Percentiles rank a stretch among this genome's conserved stretches.
These are phyloP conservation scores for Amanita rubescens DNA, from an alignment of 768 basidiomycete genomes.

Conservation along the genomic window DNA sequence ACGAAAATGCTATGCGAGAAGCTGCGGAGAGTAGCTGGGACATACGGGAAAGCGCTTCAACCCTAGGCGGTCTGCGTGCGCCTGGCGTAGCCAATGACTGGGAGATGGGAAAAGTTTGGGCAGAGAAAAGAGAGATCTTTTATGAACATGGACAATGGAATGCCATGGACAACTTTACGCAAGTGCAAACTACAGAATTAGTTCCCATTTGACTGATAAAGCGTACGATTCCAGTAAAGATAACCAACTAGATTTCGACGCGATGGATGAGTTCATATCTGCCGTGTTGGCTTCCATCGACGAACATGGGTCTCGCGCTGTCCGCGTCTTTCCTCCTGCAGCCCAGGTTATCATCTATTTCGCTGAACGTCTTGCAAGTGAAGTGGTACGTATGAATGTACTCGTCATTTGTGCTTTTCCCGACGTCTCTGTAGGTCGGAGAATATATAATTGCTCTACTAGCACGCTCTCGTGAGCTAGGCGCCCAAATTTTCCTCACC, in stretches of 20 bases:
- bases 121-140: conserved; percentile 91
- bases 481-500: conserved; percentile 64
- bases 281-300: conserved; percentile 55
- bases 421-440: conserved; percentile 39
- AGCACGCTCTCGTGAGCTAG: conserved; percentile 67
- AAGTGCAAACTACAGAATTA: conserved; percentile 21
- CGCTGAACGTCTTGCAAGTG: conserved; percentile 74
- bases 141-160: conserved; percentile 80
- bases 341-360: conserved; percentile 77
- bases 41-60: conserved; percentile 48
- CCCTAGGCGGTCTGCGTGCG: not conserved
- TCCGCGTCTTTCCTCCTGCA: conserved; percentile 77
- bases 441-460: conserved; percentile 83
- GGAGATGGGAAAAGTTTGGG: conserved; percentile 95
- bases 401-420: conserved; percentile 2
- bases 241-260: conserved; percentile 71
- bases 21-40: conserved; percentile 84
- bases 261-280: conserved; percentile 90
- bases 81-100: conserved; percentile 44
- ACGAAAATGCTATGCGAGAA: conserved; percentile 74
- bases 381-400: conserved; percentile 60
- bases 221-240: conserved; percentile 31
- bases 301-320: conserved; percentile 75
- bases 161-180: conserved; percentile 78
- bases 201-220: not conserved